phyloP scores from a whole-genome alignment of 2,329 filamentous ascomycete genomes.

The Aspergillus candidus region DNA sequence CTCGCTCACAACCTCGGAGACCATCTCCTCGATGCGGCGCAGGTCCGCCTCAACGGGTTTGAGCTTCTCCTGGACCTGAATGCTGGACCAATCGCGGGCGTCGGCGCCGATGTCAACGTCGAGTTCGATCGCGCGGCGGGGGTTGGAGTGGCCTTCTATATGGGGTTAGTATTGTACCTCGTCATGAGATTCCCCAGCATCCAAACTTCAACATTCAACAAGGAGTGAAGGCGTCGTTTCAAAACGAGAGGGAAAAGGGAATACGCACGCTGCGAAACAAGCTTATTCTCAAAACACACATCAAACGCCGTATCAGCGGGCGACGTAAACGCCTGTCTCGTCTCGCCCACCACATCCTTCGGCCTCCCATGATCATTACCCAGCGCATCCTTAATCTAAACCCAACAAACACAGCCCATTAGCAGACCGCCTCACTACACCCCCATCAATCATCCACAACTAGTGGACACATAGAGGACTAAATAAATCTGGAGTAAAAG shows the following conservation, averaged over 20 bases:
- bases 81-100: conserved; percentile 95
- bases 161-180: not conserved
- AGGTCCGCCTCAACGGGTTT: conserved; percentile 95
- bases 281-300: conserved; percentile 88
- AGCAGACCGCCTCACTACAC: conserved; percentile 3
- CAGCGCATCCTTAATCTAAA: conserved; percentile 84
- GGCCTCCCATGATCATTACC: conserved; percentile 94
- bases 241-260: not conserved
- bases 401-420: not conserved
- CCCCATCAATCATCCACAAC: not conserved
- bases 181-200: conserved; percentile 1
- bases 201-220: too few species aligned
- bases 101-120: conserved; percentile 95
- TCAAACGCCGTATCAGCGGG: conserved; percentile 89
- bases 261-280: conserved; percentile 59
- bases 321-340: conserved; percentile 88
- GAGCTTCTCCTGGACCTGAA: conserved; percentile 94
- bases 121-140: conserved; percentile 72
- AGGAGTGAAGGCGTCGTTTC: not conserved
- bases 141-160: conserved; percentile 39
- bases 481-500: not conserved
- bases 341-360: conserved; percentile 86
- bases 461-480: not conserved
- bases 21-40: conserved; percentile 83
- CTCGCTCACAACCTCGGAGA: conserved; percentile 80